A percentile compares a stretch with the other conserved stretches of the same genome.
Conservation (phyloP, 2,329 filamentous ascomycete genomes). For the Emmonsiellopsis sp. region DNA sequence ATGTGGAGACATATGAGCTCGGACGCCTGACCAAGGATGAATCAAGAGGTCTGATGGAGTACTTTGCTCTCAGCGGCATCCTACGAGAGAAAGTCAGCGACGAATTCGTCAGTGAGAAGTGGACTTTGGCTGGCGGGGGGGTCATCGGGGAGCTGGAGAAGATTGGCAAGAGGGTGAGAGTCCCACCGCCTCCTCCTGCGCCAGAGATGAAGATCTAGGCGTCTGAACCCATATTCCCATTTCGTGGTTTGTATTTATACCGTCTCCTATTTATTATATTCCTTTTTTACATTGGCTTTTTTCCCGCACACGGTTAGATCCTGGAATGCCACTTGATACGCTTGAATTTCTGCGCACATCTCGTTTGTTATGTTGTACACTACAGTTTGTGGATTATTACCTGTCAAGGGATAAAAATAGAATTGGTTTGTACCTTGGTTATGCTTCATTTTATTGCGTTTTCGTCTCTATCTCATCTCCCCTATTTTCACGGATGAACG, state of each 20-base stretch:
- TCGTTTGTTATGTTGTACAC: not conserved
- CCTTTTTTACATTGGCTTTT: not conserved
- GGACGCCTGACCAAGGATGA: conserved; percentile 65
- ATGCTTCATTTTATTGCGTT: not conserved
- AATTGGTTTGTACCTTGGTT: not conserved
- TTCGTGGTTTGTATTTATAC: not conserved
- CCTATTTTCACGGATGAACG: too few species aligned
- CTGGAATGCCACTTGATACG: not conserved
- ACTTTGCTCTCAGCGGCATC: conserved; percentile 82
- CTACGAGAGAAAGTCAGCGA: conserved; percentile 63
- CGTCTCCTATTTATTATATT: not conserved
- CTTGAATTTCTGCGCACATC: not conserved
- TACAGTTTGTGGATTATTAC: not conserved
- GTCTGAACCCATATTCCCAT: not conserved
- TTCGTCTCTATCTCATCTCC: too few species aligned
- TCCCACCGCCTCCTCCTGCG: conserved; percentile 8
- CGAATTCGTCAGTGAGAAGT: conserved; percentile 66
- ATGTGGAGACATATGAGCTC: conserved; percentile 46
- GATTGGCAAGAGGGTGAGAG: conserved; percentile 41
- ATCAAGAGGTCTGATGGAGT: conserved; percentile 75
- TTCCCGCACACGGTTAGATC: not conserved
- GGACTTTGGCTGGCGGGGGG: conserved; percentile 72
- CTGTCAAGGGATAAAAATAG: not conserved
- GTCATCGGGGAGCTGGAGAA: conserved; percentile 80
- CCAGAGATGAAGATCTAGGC: not conserved